Evolutionary conservation across 179 eudicot genomes (phyloP), one percentile per base, ranked within the genome.

Genomic region (Pouteria campechiana): DNA sequence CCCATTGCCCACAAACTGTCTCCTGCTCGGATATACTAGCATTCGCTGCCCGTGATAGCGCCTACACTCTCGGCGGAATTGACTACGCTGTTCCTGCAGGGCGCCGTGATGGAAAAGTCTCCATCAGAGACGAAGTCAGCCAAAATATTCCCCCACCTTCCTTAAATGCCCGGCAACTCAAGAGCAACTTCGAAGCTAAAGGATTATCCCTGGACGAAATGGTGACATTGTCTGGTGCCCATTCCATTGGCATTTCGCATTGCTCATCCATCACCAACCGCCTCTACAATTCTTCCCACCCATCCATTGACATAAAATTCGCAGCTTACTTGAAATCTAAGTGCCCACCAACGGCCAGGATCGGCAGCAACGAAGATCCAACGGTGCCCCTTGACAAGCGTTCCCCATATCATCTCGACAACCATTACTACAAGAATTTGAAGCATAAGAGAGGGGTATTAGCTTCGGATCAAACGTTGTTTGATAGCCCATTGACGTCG

Each of bases 11-110:
- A 0, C 11, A 40, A 7, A 43, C 24, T 7, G 64, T 58, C 23
- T 58, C 64, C 5, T 58, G 64, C n/a, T 42, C 64, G 3, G 64
- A 58, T 28, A 36, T 58, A 3, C 24, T 58, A 0, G 64, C 64
- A 25, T 58, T 58, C 7, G 64, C 64, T 11, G 64, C 64, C 11
- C 64, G 64, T 15, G 64, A 58, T 44, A 50, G 56, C 37, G 10
- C 57, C 17, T 35, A 7, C 24, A 41, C 21, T 20, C 17, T 35
- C 0, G 64, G 64, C 6, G 22, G 17, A 1, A 58, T 58, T 1
- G 1, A 28, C 40, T 58, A 50, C 34, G 24, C 22, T 1, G 64
- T 58, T 18, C 64, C 50, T 4, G 40, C 57, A 1, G 64, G 57
- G 13, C 57, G 64, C 14, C 56, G 57, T 19, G 64, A 58, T 8